These are phyloP conservation scores for Phytopythium aichiense DNA, from an alignment of 352 stramenopile species.

Conservation along the genomic window DNA sequence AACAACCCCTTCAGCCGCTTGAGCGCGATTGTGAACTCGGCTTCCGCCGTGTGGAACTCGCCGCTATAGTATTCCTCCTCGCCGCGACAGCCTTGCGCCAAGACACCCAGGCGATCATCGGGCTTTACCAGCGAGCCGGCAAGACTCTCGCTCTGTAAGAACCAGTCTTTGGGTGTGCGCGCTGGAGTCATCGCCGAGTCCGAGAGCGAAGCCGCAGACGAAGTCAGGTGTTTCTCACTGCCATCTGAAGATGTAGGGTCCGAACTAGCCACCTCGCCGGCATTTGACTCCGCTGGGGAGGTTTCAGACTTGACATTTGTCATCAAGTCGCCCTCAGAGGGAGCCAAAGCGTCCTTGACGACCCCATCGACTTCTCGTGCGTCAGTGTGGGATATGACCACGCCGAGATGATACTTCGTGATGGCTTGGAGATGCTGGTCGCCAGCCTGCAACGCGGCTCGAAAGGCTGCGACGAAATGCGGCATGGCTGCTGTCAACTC, in stretches of 20 bases:
- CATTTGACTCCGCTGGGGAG: background rate
- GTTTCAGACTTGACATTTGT: background rate
- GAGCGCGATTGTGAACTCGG: slow-evolving; percentile 34
- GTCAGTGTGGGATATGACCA: slow-evolving; percentile 12
- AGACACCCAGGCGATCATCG: slow-evolving; percentile 18
- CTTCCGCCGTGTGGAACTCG: slow-evolving; percentile 37
- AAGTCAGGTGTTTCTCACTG: background rate
- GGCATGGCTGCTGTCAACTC: slow-evolving; percentile 22
- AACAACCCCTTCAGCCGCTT: slow-evolving; percentile 21
- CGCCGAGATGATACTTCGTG: slow-evolving; percentile 41
- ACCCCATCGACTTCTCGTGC: background rate
- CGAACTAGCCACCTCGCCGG: background rate
- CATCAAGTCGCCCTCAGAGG: background rate
- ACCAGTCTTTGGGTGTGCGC: slow-evolving; percentile 26
- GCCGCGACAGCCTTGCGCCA: slow-evolving; percentile 26
- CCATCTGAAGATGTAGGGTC: background rate
- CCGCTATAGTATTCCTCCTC: slow-evolving; percentile 36
- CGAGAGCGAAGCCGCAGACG: background rate
- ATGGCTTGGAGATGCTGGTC: slow-evolving; percentile 32
- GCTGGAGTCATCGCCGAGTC: background rate
- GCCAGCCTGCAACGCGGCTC: slow-evolving; percentile 15
- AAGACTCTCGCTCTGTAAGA: slow-evolving; percentile 25
- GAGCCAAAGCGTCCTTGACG: background rate
- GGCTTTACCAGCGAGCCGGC: slow-evolving; percentile 11
- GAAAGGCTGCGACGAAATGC: slow-evolving; percentile 34